phyloP scores from a whole-genome alignment of 805 yeast species.

The Barnettozyma populi region DNA sequence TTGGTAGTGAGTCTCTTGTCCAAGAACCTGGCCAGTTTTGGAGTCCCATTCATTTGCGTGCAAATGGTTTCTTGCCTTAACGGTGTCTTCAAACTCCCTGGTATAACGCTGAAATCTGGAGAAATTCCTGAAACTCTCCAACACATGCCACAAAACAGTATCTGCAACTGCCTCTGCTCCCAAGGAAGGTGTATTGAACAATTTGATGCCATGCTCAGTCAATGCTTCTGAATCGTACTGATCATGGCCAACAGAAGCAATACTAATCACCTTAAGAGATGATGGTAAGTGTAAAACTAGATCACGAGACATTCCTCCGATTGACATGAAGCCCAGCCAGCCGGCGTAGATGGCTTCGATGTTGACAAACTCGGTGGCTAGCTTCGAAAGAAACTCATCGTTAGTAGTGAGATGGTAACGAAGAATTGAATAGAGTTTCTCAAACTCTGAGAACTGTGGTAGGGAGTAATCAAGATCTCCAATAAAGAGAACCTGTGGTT shows the following conservation, averaged over 20 bases:
- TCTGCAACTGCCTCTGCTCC: conserved; percentile 65
- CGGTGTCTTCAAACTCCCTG: conserved; percentile 33
- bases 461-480: conserved; percentile 37
- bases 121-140: conserved; percentile 50
- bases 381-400: conserved; percentile 35
- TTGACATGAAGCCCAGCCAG: conserved; percentile 46
- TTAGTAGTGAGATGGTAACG: conserved; percentile 31
- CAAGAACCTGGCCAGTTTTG: conserved; percentile 5
- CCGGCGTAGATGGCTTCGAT: conserved; percentile 54
- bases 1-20: conserved; percentile 8
- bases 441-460: conserved; percentile 33
- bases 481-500: conserved; percentile 31
- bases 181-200: conserved; percentile 41
- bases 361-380: conserved; percentile 30
- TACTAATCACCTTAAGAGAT: conserved; percentile 40
- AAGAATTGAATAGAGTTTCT: conserved; percentile 30
- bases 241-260: conserved; percentile 57
- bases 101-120: conserved; percentile 31
- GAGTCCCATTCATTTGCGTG: conserved; percentile 25
- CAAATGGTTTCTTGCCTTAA: conserved; percentile 33
- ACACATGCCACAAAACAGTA: conserved; percentile 49
- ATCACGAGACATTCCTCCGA: conserved; percentile 46
- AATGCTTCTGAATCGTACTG: conserved; percentile 40
- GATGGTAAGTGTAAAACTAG: conserved; percentile 41
- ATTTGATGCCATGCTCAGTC: conserved; percentile 32